Evolutionary conservation across 331 rosid genomes (phyloP), one percentile per base, ranked within the genome.

Genomic region (Phaseolus coccineus): DNA sequence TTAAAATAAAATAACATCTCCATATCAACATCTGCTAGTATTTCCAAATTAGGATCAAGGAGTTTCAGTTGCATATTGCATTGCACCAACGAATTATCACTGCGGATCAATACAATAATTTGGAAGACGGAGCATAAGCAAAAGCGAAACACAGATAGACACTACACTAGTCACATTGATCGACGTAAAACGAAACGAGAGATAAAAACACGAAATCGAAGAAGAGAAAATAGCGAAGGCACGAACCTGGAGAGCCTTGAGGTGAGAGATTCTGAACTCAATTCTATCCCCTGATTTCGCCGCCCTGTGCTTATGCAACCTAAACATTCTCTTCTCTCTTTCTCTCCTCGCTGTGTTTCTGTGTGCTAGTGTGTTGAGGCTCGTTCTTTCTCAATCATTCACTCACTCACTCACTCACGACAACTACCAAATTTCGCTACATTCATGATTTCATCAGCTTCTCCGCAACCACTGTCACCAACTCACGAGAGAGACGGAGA

Each of bases 201-300:
- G 39, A 67, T 46, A 56, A 19, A 24, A 71, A 42, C 1, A 28
- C 33, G 12, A 70, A 76, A 79, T 1, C 2, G 6, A 75, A 55
- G 31, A 15, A 15, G 5, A 57, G 31, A 73, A 47, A 48, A 70
- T 3, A 16, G 52, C 11, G 24, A 46, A 51, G 14, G 1, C 71
- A 42, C 3, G 35, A 81, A 87, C 90, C 89, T 87, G 86, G 9
- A 81, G 78, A 2, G 88, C 88, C 27, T 87, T 77, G 37, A 87
- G 83, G 56, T 89, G 69, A 24, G 93, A 85, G 76, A 89, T 81
- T 73, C 79, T 89, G 88, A 87, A 87, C 64, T 89, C 89, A 14
- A 83, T 30, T 81, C 62, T 81, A 3, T 83, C 88, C 25, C 61
- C 84, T 19, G 89, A 83, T 83, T 81, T 85, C 11, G 80, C 2